phyloP scores from a whole-genome alignment of 2,329 filamentous ascomycete species.

The Huntiella abstrusa region DNA sequence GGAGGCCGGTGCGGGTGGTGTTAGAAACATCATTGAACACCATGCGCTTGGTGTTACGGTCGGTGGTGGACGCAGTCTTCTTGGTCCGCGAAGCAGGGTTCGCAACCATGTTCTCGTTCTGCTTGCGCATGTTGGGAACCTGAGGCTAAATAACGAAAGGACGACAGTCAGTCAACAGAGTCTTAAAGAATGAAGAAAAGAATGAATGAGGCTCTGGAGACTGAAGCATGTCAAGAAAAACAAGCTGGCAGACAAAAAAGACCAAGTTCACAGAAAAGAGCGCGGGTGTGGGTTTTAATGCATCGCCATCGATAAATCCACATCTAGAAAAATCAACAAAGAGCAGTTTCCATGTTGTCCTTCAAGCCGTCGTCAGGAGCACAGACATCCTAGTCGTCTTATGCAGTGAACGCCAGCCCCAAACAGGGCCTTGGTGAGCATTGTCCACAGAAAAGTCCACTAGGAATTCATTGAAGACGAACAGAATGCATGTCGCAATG shows the following conservation, averaged over 20 bases:
- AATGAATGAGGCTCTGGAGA: neutral
- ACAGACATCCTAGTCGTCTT: no score
- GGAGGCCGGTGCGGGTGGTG: slow-evolving; percentile 22
- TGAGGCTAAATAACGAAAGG: slow-evolving; percentile 18
- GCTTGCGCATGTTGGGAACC: slow-evolving; percentile 28
- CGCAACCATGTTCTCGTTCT: slow-evolving; percentile 49
- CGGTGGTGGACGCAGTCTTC: slow-evolving; percentile 26
- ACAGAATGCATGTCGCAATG: neutral
- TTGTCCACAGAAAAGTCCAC: neutral
- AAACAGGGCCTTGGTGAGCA: neutral
- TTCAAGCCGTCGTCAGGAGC: no score
- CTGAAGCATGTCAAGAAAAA: neutral
- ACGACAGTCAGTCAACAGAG: neutral
- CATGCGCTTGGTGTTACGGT: slow-evolving; percentile 27
- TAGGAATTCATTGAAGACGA: neutral
- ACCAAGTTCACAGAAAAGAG: neutral
- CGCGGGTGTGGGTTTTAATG: no score
- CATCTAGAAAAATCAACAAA: no score
- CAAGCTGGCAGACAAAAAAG: neutral
- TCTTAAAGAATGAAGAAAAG: neutral
- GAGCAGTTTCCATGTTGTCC: no score
- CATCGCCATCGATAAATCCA: no score
- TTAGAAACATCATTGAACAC: slow-evolving; percentile 75
- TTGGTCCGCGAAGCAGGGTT: slow-evolving; percentile 31
- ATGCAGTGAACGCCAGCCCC: no score